Evolutionary conservation across 2,329 filamentous ascomycete species (phyloP), one percentile per base, ranked within the genome.

Genomic region (Hawksworthiomyces lignivorus): DNA sequence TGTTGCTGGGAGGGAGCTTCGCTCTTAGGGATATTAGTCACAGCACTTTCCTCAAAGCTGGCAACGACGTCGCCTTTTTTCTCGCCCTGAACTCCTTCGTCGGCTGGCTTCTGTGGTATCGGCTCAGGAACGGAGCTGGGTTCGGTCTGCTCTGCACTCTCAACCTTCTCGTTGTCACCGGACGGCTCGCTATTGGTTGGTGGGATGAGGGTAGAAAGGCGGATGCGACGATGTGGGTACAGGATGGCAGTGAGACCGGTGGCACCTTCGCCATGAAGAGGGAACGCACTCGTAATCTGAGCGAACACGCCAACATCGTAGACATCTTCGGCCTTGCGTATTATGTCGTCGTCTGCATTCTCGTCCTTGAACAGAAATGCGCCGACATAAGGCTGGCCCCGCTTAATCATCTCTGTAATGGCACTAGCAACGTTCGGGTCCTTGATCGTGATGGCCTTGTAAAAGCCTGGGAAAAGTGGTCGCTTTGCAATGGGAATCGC

Each of bases 311-410:
- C 92, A 14, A 94, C 86, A 52, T 96, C 88, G 62, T 98, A 86
- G 22, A 98, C 90, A 55, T 98, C 92, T 48, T 89, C 84, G 21
- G 84, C 71, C 50, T 82, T 89, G 50, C 90, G 85, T 58, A 98
- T 97, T 36, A 94, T 78, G 62, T 98, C 94, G 57, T 87, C 86
- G 59, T 97, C 92, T 48, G 86, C 84, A 49, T 87, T 84, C 58
- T 96, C 90, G 57, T 98, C 89, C 64, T 97, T 97, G 69, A 97
- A 88, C 56, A 98, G 64, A 65, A 98, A 98, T 4, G 89, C 90
- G 48, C 92, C 92, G 30, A 98, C 87, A 56, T 98, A 98, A 19
- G 90, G 94, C 62, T 98, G 94, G 1, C 92, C 92, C 39, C 90
- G 77, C 72, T 94, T 95, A 60, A 97, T 87, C 74, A 95, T 92